Evolutionary conservation across 148 eudicot genomes (phyloP).

Genomic region (Gaultheria prostrata): DNA sequence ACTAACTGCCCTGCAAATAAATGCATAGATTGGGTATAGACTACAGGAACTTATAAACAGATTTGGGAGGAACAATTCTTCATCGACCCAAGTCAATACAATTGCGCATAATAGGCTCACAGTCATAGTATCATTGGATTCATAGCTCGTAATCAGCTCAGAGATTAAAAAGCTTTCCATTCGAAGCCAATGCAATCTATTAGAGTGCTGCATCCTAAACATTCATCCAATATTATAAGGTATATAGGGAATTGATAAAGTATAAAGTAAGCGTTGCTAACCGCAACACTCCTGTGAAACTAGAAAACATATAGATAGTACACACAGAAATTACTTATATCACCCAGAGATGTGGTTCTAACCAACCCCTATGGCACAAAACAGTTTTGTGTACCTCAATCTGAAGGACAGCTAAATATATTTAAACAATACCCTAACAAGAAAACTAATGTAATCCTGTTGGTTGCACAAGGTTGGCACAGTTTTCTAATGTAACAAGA

Average conservation of each 20-base stretch:
- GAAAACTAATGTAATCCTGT: background rate
- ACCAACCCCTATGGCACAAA: background rate
- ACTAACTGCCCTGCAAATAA: background rate
- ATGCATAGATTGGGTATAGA: background rate
- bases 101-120: background rate
- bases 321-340: background rate
- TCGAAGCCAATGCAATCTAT: background rate
- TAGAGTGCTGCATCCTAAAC: background rate
- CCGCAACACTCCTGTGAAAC: background rate
- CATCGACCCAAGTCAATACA: background rate
- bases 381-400: background rate
- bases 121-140: background rate
- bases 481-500: background rate
- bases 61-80: too few species aligned
- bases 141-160: background rate
- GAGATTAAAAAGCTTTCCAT: background rate
- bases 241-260: background rate
- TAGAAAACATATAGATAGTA: background rate
- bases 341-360: background rate
- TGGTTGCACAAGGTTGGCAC: background rate
- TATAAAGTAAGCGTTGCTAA: background rate
- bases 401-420: background rate
- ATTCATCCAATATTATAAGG: background rate
- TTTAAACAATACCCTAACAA: background rate
- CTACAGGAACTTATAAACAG: background rate